A percentile compares a stretch with the other conserved stretches of the same genome.
phyloP scores from a whole-genome alignment of 2,329 filamentous ascomycete species.

The Canariomyces notabilis region DNA sequence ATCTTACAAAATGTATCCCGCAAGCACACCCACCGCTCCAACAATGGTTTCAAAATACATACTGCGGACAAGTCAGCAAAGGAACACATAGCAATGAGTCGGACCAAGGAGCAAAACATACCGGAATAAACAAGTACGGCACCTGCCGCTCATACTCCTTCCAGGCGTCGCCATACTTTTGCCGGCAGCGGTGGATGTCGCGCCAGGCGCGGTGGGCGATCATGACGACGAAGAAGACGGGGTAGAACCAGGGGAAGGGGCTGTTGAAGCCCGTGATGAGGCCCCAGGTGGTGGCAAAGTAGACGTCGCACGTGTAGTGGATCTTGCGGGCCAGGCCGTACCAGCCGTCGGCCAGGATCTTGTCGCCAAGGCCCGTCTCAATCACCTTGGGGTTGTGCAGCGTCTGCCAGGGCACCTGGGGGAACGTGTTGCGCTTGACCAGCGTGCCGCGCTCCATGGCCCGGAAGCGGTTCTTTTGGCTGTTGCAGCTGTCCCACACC shows the following conservation, averaged over 20 bases:
- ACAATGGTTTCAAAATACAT: too few species aligned
- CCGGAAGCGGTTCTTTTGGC: slow-evolving; percentile 80
- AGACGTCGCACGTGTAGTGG: slow-evolving; percentile 76
- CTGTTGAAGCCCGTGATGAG: slow-evolving; percentile 73
- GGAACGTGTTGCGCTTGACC: slow-evolving; percentile 66
- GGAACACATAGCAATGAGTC: too few species aligned
- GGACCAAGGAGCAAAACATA: slow-evolving; percentile 25
- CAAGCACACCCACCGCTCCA: too few species aligned
- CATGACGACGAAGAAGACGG: slow-evolving; percentile 74
- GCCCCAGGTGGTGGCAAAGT: slow-evolving; percentile 73
- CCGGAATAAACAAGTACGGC: slow-evolving; percentile 56
- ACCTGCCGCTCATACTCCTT: slow-evolving; percentile 72
- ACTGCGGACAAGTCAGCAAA: slow-evolving; percentile 29
- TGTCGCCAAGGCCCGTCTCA: slow-evolving; percentile 61
- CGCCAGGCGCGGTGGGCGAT: slow-evolving; percentile 72
- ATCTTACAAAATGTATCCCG: too few species aligned
- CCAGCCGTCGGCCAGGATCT: slow-evolving; percentile 72
- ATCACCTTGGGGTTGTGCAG: slow-evolving; percentile 69
- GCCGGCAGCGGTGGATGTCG: slow-evolving; percentile 69
- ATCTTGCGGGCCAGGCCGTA: slow-evolving; percentile 70
- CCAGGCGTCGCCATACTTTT: slow-evolving; percentile 81
- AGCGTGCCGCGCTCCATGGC: slow-evolving; percentile 62
- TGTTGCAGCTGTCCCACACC: slow-evolving; percentile 79
- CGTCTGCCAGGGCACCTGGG: slow-evolving; percentile 73
- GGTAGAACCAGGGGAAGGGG: slow-evolving; percentile 88